Evolutionary conservation across 2,329 filamentous ascomycete genomes (phyloP), one percentile per base, ranked within the genome.

Genomic region (Xylariaceae sp.): DNA sequence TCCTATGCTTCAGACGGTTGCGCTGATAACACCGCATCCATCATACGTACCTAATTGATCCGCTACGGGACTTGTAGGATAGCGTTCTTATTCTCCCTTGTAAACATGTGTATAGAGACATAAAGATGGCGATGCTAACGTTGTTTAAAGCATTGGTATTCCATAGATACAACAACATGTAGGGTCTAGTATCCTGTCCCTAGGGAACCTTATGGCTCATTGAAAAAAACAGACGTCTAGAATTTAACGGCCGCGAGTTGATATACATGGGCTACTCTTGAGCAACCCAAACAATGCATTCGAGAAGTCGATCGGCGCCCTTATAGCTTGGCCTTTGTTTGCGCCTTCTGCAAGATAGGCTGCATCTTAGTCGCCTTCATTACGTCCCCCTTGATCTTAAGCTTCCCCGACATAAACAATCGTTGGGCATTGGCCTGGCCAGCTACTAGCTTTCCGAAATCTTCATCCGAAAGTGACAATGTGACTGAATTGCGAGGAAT

Each of bases 301-400:
- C 29, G 20, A 45, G 46, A 20, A 56, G 14, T 26, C 18, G 3
- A 49, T 21, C 12, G 41, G 7, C 44, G n/a, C n/a, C 19, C 69
- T 80, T 86, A 93, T 78, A 96, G 79, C 84, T 96, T 96, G 66
- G 90, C 84, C 82, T 91, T 90, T 69, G 79, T 81, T 80, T 91
- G 89, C 40, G 90, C 89, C 82, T 92, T 95, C 83, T 91, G 92
- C 64, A 96, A 79, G 69, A 98, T 89, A 41, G 91, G 90, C 77
- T 97, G 92, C 77, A 97, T 86, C 87, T 96, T 96, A 58, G 93
- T 97, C 40, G 95, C 90, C 85, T 97, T 97, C 93, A 98, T 98
- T 59, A 98, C 87, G 74, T 98, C 92, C 62, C 95, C 95, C 86
- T 92, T 96, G 73, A 98, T 86, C 89, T 98, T 99, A 72, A 99